phyloP scores from a whole-genome alignment of 768 basidiomycete species.

The Polyporus arcularius region DNA sequence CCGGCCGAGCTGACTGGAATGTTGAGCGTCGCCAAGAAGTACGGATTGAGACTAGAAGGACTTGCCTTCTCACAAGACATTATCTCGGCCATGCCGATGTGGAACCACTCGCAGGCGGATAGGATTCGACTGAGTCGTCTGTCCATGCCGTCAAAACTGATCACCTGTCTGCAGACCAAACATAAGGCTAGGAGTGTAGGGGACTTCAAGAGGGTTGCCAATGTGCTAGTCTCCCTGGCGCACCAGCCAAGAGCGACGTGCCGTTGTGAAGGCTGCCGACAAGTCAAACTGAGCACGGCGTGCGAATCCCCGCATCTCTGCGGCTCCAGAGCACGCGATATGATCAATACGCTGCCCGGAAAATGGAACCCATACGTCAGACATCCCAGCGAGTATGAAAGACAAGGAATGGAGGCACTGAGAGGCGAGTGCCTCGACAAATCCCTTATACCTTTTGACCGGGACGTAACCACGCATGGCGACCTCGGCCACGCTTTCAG shows the following conservation, averaged over 20 bases:
- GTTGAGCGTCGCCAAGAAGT: neutral
- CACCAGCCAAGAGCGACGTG: no score
- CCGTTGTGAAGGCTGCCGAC: neutral
- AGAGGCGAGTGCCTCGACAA: neutral
- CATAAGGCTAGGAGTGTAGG: no score
- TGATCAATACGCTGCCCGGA: neutral
- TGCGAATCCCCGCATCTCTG: neutral
- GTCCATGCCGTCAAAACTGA: no score
- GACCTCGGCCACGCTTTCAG: neutral
- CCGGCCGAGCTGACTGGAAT: neutral
- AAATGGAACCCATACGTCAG: conserved; percentile 2
- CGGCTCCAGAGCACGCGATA: neutral
- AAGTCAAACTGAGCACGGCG: neutral
- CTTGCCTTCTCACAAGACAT: neutral
- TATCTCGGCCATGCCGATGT: conserved; percentile 1
- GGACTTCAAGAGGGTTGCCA: no score
- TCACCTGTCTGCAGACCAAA: no score
- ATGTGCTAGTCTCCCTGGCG: no score
- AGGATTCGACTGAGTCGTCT: no score
- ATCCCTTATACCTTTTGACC: neutral
- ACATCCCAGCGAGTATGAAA: conserved; percentile 2
- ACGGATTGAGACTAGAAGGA: conserved; percentile 1
- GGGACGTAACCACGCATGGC: neutral
- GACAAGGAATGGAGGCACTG: neutral
- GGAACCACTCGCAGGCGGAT: neutral